Base-by-base conservation (phyloP, 306 rosid genomes). In the Vigna nakashimae region DNA sequence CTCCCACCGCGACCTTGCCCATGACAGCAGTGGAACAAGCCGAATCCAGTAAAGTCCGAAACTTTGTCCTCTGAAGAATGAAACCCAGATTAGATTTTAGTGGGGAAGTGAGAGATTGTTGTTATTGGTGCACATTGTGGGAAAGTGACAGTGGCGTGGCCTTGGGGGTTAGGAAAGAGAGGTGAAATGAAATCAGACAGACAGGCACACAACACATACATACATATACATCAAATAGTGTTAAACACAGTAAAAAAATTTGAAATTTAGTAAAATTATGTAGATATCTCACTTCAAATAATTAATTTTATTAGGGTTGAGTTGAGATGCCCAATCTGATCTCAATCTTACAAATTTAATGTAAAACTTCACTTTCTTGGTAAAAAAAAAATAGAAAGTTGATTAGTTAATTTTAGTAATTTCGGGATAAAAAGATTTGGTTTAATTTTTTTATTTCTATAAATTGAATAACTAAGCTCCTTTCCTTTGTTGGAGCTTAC, bases 1-100 rank as follows among this genome's bases (percentile, higher is more conserved):
- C 93, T 55, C 95, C 90, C 49, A 86, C 97, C 38, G 86, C 94
- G 56, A 88, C 93, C 85, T 93, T 96, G 79, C 96, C 89, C 98
- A 95, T 82, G 48, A 64, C 67, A 2, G 4, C 64, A 51, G 59
- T 16, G 4, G 74, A 52, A 10, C 16, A 18, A 48, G 73, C 56
- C 36, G 4, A 85, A 68, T 63, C 69, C 71, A 6, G 14, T 30
- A 83, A 77, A 86, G 86, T 46, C 32, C 32, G 51, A 69, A 77
- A 17, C 87, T 86, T 86, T 83, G 48, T 22, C 2, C 9, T 43
- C 4, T 46, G 4, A 43, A 13, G 50, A 56, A n/a, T 18, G 16
- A 69, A 75, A 24, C 63, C 26, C 64, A 14, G 72, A 81, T 78
- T 76, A 38, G 65, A 75, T 22, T 69, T 38, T 40, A 30, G 48